A percentile compares a stretch with the other conserved stretches of the same genome.
phyloP scores from a whole-genome alignment of 2,329 filamentous ascomycete genomes.

The Pseudogymnoascus sp. region DNA sequence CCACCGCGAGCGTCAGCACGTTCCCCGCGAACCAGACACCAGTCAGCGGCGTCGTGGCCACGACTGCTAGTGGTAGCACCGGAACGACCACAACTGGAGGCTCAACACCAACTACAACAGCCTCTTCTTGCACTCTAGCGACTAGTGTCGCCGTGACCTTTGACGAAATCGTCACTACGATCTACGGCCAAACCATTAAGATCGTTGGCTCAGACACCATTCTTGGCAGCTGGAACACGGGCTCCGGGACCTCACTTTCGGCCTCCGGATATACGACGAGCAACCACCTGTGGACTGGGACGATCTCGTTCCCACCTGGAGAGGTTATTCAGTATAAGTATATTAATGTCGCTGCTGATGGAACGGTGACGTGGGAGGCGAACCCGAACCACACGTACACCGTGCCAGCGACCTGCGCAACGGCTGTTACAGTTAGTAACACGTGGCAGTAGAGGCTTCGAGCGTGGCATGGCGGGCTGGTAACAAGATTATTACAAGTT shows the following conservation, averaged over 20 bases:
- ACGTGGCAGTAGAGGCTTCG: no score
- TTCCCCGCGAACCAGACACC: no score
- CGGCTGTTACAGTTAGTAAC: background rate
- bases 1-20: no score
- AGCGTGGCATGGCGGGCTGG: no score
- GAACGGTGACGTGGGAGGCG: conserved; percentile 53
- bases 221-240: conserved; percentile 54
- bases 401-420: background rate
- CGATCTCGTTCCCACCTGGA: conserved; percentile 46
- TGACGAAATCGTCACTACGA: conserved; percentile 46
- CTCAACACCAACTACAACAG: no score
- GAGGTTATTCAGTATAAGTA: conserved; percentile 58
- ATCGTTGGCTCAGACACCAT: conserved; percentile 50
- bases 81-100: no score
- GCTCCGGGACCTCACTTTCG: background rate
- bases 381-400: conserved; percentile 22
- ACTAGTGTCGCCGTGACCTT: conserved; percentile 25
- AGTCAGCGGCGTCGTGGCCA: no score
- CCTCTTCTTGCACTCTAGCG: no score
- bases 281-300: conserved; percentile 53
- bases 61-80: no score
- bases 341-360: conserved; percentile 46
- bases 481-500: no score
- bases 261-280: conserved; percentile 13
- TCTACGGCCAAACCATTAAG: conserved; percentile 54